These are phyloP conservation scores for Tillandsia leiboldiana DNA, from an alignment of 176 grass and related monocot species.

Conservation along the genomic window DNA sequence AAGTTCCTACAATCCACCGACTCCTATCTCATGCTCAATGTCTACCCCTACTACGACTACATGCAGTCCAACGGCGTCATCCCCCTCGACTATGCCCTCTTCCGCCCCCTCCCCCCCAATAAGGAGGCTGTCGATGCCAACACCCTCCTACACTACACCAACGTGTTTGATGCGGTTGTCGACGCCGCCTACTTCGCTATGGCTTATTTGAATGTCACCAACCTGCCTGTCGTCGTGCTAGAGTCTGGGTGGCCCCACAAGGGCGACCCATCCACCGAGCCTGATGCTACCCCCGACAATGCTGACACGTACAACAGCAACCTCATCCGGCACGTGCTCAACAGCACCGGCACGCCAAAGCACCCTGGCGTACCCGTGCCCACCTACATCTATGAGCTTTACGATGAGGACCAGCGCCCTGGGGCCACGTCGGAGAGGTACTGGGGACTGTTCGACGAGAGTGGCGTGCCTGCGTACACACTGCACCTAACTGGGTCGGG, in stretches of 20 bases:
- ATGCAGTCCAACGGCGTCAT: slow-evolving; percentile 94
- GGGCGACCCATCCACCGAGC: slow-evolving; percentile 61
- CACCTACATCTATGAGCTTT: slow-evolving; percentile 88
- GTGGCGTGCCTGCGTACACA: slow-evolving; percentile 65
- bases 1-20: slow-evolving; percentile 75
- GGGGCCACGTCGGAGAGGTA: slow-evolving; percentile 66
- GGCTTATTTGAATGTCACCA: slow-evolving; percentile 87
- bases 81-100: slow-evolving; percentile 85
- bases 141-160: slow-evolving; percentile 95
- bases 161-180: slow-evolving; percentile 82
- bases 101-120: slow-evolving; percentile 80
- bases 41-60: slow-evolving; percentile 98
- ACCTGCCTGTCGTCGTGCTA: slow-evolving; percentile 72
- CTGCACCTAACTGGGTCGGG: slow-evolving; percentile 84
- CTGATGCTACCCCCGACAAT: slow-evolving; percentile 76
- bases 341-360: slow-evolving; percentile 91
- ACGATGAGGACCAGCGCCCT: slow-evolving; percentile 69
- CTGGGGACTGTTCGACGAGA: slow-evolving; percentile 86
- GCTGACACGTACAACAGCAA: slow-evolving; percentile 94
- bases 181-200: slow-evolving; percentile 96
- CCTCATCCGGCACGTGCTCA: slow-evolving; percentile 83
- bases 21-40: slow-evolving; percentile 80
- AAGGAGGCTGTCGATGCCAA: slow-evolving; percentile 98
- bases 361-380: slow-evolving; percentile 80
- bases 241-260: slow-evolving; percentile 98